Percentiles rank a stretch among this genome's conserved stretches.
Conservation (phyloP, 495 filamentous ascomycete species). For the Penicillium steckii region DNA sequence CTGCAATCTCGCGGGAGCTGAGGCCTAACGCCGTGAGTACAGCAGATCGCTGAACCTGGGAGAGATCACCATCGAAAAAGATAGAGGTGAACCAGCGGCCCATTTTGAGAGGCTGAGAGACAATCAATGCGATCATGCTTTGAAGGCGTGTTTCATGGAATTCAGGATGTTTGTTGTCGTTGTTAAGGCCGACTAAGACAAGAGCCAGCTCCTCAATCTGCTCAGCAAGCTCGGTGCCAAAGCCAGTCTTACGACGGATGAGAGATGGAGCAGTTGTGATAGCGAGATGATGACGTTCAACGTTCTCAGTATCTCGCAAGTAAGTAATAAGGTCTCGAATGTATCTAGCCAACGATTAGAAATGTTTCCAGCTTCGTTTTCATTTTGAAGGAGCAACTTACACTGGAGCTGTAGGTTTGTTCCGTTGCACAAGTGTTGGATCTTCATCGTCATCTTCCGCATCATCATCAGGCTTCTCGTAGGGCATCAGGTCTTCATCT, state of each 20-base stretch:
- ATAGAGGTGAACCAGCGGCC: conserved; percentile 79
- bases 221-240: conserved; percentile 82
- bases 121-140: conserved; percentile 79
- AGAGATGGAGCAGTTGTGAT: conserved; percentile 72
- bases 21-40: conserved; percentile 81
- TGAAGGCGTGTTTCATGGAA: conserved; percentile 78
- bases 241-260: conserved; percentile 83
- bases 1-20: conserved; percentile 82
- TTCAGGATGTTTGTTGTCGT: conserved; percentile 56
- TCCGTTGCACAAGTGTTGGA: conserved; percentile 75
- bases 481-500: conserved; percentile 75
- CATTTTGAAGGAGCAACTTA: conserved; percentile 32
- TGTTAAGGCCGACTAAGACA: conserved; percentile 72
- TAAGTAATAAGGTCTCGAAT: conserved; percentile 80
- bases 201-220: conserved; percentile 79
- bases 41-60: conserved; percentile 74
- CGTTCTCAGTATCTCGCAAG: conserved; percentile 77
- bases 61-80: conserved; percentile 91
- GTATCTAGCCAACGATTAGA: conserved; percentile 53
- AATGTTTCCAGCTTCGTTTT: neutral
- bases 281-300: conserved; percentile 79
- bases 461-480: conserved; percentile 92
- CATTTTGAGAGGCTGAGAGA: conserved; percentile 74
- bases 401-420: conserved; percentile 83
- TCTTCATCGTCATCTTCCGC: conserved; percentile 89